Base-by-base conservation (phyloP, 192 early-diverging fungal genomes). In the Umbelopsis vinacea region DNA sequence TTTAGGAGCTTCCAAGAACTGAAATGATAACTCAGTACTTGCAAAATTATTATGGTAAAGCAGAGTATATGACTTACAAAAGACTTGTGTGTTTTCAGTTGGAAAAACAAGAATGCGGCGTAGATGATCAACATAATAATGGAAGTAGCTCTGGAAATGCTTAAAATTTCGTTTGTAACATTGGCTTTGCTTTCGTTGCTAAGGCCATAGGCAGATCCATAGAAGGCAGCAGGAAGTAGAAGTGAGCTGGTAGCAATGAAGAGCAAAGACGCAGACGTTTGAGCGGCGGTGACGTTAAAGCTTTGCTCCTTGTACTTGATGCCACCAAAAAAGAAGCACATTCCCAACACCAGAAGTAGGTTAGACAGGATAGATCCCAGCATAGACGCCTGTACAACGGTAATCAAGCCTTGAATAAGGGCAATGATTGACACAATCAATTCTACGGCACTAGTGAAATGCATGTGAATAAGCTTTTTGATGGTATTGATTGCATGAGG, bases 321-420 rank as follows among this genome's bases (percentile, higher is more conserved):
- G 22, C 96, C 96, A 50, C 95, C 95, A 68, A 84, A 84, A 47
- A 96, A 83, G 85, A 96, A 97, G 70, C 92, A 94, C 72, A 92
- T 84, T 37, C 96, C 96, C 4, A 94, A 82, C 3, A 97, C 94
- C 69, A 96, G 81, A 21, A 96, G 78, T 54, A 97, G 68, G 79
- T 96, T 98, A 74, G 91, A 93, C 12, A 98, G 83, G 60, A 98
- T 92, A 9, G 94, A 96, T 46, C 97, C 97, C 1, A 97, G 76
- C 66, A 97, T 86, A 45, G 92, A 93, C 0, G 97, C 90, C 75
- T 97, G 92, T 46, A 98, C 95, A 54, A 98, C 93, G 29, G 84
- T 77, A 15, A 96, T 80, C 52, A 94, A 82, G 67, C 89, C 89
- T 75, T 92, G 82, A 17, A 87, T 84, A 46, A 98, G 83, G 8